These are phyloP conservation scores for Biancaea sappan DNA, from an alignment of 306 rosid genomes.

Conservation along the genomic window DNA sequence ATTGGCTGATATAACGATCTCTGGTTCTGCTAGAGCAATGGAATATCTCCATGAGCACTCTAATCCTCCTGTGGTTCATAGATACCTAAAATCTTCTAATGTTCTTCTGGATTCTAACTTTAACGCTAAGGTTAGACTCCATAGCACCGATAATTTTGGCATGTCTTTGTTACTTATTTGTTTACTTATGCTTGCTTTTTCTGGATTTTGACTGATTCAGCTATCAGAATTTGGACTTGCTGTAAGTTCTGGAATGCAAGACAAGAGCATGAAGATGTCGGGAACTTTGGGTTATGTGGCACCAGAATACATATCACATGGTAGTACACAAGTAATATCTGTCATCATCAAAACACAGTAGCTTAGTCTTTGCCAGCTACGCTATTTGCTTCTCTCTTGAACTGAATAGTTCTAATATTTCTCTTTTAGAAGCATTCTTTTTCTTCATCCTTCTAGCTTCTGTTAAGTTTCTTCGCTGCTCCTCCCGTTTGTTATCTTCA, in stretches of 20 bases:
- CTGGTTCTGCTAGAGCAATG: slow-evolving; percentile 62
- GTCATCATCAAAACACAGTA: slow-evolving; percentile 1
- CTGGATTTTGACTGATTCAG: slow-evolving; percentile 59
- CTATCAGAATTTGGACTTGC: slow-evolving; percentile 85
- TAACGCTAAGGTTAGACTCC: slow-evolving; percentile 74
- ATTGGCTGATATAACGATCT: slow-evolving; percentile 9
- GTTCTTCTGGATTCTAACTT: slow-evolving; percentile 85
- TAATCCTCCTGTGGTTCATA: slow-evolving; percentile 78
- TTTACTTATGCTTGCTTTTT: slow-evolving; percentile 25
- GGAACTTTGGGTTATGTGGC: slow-evolving; percentile 79
- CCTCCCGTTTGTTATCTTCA: slow-evolving; percentile 8
- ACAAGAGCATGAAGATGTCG: slow-evolving; percentile 66
- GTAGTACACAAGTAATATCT: slow-evolving; percentile 58
- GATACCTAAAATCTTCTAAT: slow-evolving; percentile 75
- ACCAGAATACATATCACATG: slow-evolving; percentile 84
- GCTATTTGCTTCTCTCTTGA: slow-evolving; percentile 24
- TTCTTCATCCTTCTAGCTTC: not conserved
- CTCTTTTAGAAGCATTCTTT: slow-evolving; percentile 25
- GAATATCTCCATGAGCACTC: slow-evolving; percentile 91
- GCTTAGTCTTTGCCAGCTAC: slow-evolving; percentile 14
- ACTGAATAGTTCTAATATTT: slow-evolving; percentile 18
- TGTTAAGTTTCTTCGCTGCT: slow-evolving; percentile 13
- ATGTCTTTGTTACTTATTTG: not conserved
- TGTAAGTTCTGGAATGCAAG: slow-evolving; percentile 63
- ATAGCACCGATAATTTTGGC: not conserved